Percentiles rank a stretch among this genome's conserved stretches.
These are phyloP conservation scores for Thinopyrum obtusiflorum DNA, from an alignment of 202 grass and related monocot species.

Conservation along the genomic window DNA sequence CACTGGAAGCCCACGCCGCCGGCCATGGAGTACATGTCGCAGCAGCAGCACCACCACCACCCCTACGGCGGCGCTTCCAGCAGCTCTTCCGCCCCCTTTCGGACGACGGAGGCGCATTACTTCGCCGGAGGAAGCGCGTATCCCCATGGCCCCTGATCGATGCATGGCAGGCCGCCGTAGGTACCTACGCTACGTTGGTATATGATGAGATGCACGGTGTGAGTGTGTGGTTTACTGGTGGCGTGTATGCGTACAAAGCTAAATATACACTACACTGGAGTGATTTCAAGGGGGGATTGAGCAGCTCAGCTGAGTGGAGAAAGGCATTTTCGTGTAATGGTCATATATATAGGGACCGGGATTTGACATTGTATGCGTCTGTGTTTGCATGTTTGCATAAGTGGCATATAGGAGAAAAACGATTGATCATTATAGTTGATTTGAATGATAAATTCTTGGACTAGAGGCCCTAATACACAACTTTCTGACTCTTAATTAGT, in stretches of 20 bases:
- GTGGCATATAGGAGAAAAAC: not conserved
- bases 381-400: not conserved
- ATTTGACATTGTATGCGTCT: not conserved
- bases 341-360: too few species aligned
- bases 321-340: not conserved
- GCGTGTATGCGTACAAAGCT: not conserved
- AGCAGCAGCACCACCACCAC: too few species aligned
- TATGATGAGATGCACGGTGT: conserved; percentile 1
- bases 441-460: not conserved
- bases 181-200: not conserved
- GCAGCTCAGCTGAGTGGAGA: not conserved
- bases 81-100: conserved; percentile 35
- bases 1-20: conserved; percentile 77
- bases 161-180: not conserved
- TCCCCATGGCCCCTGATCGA: conserved; percentile 42
- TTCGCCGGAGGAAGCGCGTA: conserved; percentile 49
- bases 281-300: not conserved
- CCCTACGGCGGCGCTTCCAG: conserved; percentile 12
- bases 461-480: not conserved
- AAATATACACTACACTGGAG: too few species aligned
- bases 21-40: conserved; percentile 36
- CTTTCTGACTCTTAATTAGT: not conserved
- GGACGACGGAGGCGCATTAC: conserved; percentile 53
- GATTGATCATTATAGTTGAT: not conserved
- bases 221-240: not conserved